phyloP scores from a whole-genome alignment of 306 rosid genomes.

The Erythrophleum fordii region DNA sequence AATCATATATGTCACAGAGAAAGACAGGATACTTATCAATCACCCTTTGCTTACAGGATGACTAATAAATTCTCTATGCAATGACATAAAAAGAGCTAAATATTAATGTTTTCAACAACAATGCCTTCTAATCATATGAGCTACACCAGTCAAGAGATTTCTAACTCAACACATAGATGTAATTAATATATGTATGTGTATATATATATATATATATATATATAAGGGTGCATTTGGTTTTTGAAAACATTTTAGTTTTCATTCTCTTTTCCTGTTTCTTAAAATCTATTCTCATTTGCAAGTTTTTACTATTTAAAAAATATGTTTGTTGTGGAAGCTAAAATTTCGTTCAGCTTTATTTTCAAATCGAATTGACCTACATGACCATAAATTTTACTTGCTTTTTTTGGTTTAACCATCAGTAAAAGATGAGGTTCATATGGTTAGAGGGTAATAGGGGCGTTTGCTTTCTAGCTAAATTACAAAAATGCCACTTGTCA shows the following conservation, averaged over 20 bases:
- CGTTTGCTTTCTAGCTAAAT: background rate
- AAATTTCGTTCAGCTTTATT: background rate
- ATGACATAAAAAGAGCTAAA: background rate
- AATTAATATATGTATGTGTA: too few species aligned
- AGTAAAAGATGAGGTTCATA: background rate
- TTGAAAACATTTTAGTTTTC: background rate
- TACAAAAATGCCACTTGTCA: background rate
- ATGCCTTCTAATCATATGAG: constrained; percentile 1
- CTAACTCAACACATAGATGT: background rate
- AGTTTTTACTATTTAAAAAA: background rate
- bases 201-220: too few species aligned
- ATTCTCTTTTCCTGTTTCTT: background rate
- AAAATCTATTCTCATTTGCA: background rate
- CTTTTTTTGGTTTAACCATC: background rate
- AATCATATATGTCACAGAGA: background rate
- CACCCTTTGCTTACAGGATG: background rate
- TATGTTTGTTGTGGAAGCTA: background rate
- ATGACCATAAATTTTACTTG: background rate
- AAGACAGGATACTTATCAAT: background rate
- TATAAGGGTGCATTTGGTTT: background rate
- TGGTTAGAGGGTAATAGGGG: background rate
- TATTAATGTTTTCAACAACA: background rate
- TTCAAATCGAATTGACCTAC: background rate
- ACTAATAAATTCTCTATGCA: background rate
- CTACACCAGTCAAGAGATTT: background rate